Evolutionary conservation across 805 yeast genomes (phyloP).

Genomic region (Cyberlindnera sargentensis): DNA sequence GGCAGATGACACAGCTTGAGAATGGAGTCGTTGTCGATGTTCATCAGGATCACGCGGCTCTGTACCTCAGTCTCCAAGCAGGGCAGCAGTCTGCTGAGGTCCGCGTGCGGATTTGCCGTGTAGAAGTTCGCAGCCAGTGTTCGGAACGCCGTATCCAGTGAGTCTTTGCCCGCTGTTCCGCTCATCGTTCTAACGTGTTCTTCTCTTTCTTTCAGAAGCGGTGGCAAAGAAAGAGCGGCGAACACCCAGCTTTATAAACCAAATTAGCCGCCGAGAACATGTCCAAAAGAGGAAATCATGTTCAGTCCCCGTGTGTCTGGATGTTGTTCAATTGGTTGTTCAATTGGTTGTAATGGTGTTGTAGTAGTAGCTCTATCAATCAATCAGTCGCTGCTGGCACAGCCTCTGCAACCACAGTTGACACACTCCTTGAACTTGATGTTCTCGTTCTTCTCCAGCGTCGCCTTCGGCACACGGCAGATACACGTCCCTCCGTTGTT

Average conservation of each 20-base stretch:
- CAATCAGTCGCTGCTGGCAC: conserved; percentile 62
- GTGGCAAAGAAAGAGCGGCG: too few species aligned
- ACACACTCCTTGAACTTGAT: conserved; percentile 48
- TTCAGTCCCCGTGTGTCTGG: too few species aligned
- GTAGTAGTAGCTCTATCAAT: too few species aligned
- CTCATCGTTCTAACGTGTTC: not conserved
- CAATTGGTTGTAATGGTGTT: too few species aligned
- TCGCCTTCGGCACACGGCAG: conserved; percentile 74
- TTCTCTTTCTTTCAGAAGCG: not conserved
- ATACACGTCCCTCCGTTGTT: conserved; percentile 68
- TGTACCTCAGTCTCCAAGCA: conserved; percentile 1
- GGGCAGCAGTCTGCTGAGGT: not conserved
- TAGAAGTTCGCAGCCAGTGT: not conserved
- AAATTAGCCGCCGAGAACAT: not conserved
- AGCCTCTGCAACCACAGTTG: conserved; percentile 82
- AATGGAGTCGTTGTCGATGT: conserved; percentile 2
- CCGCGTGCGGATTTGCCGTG: not conserved
- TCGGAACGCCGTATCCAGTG: not conserved
- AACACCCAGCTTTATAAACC: too few species aligned
- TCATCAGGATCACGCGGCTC: not conserved
- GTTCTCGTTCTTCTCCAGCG: conserved; percentile 30
- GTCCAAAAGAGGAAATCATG: not conserved
- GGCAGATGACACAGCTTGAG: conserved; percentile 1
- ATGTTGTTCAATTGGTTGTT: too few species aligned
- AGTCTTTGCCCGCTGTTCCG: not conserved